Evolutionary conservation across 164 flowering plant species (phyloP).

Genomic region (Litsea cubeba): DNA sequence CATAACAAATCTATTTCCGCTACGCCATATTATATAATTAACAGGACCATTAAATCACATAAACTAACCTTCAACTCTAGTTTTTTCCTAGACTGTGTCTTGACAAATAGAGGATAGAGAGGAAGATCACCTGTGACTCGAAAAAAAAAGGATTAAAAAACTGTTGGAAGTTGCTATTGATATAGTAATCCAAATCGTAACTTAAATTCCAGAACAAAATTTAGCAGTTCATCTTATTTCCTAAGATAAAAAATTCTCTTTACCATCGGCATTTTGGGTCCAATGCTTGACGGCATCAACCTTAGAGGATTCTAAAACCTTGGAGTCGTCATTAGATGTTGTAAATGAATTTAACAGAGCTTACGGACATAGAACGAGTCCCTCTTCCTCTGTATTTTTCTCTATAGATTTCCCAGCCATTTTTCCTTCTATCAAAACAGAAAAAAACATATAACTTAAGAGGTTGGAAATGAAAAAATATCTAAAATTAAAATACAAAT

Average conservation of each 20-base stretch:
- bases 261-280: conserved; percentile 22
- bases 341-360: conserved; percentile 20
- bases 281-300: conserved; percentile 15
- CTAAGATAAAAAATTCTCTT: no score
- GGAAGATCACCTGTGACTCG: conserved; percentile 60
- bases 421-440: conserved; percentile 5
- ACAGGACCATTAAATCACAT: background rate
- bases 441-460: no score
- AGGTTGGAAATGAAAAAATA: background rate
- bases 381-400: conserved; percentile 49
- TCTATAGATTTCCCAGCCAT: conserved; percentile 88
- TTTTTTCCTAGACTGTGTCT: conserved; percentile 75
- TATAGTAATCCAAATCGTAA: no score
- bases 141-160: background rate
- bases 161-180: background rate
- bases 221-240: no score
- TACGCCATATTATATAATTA: no score
- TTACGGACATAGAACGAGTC: conserved; percentile 23
- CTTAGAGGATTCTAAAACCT: conserved; percentile 15
- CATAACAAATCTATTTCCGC: no score
- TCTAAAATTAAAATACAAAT: no score
- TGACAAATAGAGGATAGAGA: conserved; percentile 86
- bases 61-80: conserved; percentile 80
- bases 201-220: no score
- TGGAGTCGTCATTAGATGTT: conserved; percentile 18